A percentile compares a stretch with the other conserved stretches of the same genome.
These are phyloP conservation scores for Avicennia marina DNA, from an alignment of 257 asterid species.

Conservation along the genomic window DNA sequence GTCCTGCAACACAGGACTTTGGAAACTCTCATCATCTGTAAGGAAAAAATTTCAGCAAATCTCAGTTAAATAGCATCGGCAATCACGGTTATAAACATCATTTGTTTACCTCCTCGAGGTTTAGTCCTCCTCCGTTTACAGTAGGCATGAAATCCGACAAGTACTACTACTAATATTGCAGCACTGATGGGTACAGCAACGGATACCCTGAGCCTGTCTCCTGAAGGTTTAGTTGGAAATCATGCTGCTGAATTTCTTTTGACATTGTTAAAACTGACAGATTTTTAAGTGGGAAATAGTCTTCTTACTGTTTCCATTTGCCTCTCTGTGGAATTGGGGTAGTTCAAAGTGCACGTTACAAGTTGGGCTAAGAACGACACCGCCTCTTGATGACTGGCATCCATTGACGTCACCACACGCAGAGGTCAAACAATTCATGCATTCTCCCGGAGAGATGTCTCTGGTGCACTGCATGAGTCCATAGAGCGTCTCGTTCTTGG, in stretches of 20 bases:
- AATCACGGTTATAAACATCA: not conserved
- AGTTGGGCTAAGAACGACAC: too few species aligned
- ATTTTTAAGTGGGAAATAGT: too few species aligned
- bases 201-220: not conserved
- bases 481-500: not conserved
- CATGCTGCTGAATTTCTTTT: not conserved
- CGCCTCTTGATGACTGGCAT: not conserved
- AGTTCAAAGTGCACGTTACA: constrained; percentile 5
- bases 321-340: not conserved
- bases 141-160: not conserved
- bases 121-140: not conserved
- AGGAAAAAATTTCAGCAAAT: not conserved
- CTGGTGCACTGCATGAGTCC: constrained; percentile 16
- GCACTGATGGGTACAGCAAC: not conserved
- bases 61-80: not conserved
- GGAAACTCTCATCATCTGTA: constrained; percentile 10
- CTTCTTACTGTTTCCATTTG: not conserved
- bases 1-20: constrained; percentile 1
- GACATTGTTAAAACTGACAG: not conserved
- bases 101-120: not conserved
- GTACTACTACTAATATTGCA: not conserved
- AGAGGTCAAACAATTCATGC: not conserved
- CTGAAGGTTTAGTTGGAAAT: not conserved
- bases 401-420: not conserved
- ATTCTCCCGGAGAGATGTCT: not conserved